Evolutionary conservation across 495 filamentous ascomycete genomes (phyloP).

Genomic region (Daldinia caldariorum): DNA sequence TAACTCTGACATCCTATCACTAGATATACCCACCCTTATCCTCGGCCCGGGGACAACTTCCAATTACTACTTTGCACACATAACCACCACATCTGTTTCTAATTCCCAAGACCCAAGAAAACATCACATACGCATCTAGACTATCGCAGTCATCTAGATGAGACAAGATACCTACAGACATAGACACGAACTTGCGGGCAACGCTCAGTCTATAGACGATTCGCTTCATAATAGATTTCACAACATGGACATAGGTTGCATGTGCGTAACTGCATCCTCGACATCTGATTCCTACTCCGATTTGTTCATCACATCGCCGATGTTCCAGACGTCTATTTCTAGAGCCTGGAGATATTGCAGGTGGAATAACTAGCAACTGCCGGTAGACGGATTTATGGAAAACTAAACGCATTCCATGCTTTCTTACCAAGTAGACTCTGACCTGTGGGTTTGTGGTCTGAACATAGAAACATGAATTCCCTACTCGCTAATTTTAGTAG

Average conservation of each 20-base stretch:
- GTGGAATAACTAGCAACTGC: neutral
- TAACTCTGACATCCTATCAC: neutral
- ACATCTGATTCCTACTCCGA: neutral
- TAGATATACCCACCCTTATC: neutral
- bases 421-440: neutral
- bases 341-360: neutral
- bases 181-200: neutral
- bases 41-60: neutral
- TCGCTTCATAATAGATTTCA: neutral
- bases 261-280: neutral
- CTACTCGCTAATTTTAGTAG: neutral
- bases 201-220: neutral
- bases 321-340: neutral
- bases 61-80: neutral
- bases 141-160: neutral
- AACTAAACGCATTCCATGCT: neutral
- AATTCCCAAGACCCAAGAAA: neutral
- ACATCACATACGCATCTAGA: neutral
- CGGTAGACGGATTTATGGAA: neutral
- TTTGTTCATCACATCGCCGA: neutral
- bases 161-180: neutral
- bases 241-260: neutral
- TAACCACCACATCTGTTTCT: neutral
- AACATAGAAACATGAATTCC: neutral
- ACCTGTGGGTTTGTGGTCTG: no score